These are phyloP conservation scores for Aspergillus sojae DNA, from an alignment of 2,329 filamentous ascomycete genomes.

Conservation along the genomic window DNA sequence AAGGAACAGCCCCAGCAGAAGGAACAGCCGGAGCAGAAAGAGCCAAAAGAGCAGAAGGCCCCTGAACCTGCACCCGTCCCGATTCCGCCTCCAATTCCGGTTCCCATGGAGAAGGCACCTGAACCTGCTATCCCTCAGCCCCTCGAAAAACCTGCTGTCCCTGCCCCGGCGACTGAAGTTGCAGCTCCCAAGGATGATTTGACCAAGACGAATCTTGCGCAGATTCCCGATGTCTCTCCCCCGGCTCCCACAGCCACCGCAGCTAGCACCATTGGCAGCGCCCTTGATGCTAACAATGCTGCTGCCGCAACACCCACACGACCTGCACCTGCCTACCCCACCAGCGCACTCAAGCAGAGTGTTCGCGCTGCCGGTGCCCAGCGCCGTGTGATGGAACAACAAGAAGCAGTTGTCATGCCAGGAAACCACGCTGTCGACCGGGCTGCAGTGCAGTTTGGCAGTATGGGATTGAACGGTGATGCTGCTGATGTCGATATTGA, in stretches of 20 bases:
- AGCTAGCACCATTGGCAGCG: slow-evolving; percentile 86
- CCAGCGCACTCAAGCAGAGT: slow-evolving; percentile 76
- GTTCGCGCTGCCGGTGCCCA: slow-evolving; percentile 78
- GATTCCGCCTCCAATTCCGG: slow-evolving; percentile 43
- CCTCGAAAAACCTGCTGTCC: slow-evolving; percentile 42
- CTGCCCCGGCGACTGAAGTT: slow-evolving; percentile 50
- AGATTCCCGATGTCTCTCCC: slow-evolving; percentile 78
- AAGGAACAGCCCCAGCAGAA: slow-evolving; percentile 4
- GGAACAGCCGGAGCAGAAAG: neutral
- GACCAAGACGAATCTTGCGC: slow-evolving; percentile 89
- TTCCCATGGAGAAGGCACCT: slow-evolving; percentile 43
- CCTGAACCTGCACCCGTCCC: slow-evolving; percentile 34
- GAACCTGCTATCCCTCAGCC: slow-evolving; percentile 34
- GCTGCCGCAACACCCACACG: slow-evolving; percentile 56
- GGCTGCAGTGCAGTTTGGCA: slow-evolving; percentile 92
- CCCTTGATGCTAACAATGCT: slow-evolving; percentile 70
- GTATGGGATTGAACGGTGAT: slow-evolving; percentile 82
- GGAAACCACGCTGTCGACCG: slow-evolving; percentile 93
- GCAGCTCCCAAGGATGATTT: slow-evolving; percentile 78
- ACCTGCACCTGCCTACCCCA: slow-evolving; percentile 70
- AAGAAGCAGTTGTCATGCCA: slow-evolving; percentile 97
- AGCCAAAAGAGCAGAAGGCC: slow-evolving; percentile 12
- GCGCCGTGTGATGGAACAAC: slow-evolving; percentile 86
- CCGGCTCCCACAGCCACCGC: slow-evolving; percentile 79
- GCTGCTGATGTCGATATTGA: slow-evolving; percentile 69